These are phyloP conservation scores for Lecanosticta acicola DNA, from an alignment of 2,329 filamentous ascomycete genomes.

Conservation along the genomic window DNA sequence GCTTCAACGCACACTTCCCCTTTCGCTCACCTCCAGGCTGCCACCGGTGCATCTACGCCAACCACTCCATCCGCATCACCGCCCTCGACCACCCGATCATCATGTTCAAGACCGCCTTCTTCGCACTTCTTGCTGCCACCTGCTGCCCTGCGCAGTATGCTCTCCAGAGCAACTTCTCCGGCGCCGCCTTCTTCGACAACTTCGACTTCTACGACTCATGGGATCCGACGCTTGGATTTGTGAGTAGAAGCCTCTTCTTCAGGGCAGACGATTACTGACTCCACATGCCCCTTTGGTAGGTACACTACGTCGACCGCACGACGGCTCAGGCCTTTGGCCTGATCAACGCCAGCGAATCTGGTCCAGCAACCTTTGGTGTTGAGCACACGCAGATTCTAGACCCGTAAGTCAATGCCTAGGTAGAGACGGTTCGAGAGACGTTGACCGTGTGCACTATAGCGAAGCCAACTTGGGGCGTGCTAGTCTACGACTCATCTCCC, in stretches of 20 bases:
- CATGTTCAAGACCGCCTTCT: too few species aligned
- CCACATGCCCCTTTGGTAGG: too few species aligned
- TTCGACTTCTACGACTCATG: slow-evolving; percentile 32
- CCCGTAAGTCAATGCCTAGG: slow-evolving; percentile 18
- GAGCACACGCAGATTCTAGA: slow-evolving; percentile 26
- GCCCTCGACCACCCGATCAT: too few species aligned
- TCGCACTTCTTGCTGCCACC: slow-evolving; percentile 4
- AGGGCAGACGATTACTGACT: too few species aligned
- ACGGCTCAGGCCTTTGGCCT: slow-evolving; percentile 26
- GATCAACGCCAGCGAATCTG: slow-evolving; percentile 15
- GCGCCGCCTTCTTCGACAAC: slow-evolving; percentile 31
- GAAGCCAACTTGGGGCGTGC: slow-evolving; percentile 50
- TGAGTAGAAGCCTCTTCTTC: too few species aligned
- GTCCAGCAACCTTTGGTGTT: slow-evolving; percentile 21
- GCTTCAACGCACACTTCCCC: background rate
- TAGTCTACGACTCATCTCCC: slow-evolving; percentile 66
- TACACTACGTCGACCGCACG: slow-evolving; percentile 39
- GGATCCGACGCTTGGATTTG: slow-evolving; percentile 33
- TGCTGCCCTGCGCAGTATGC: slow-evolving; percentile 9
- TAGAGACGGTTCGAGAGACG: slow-evolving; percentile 4
- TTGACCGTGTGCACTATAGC: background rate
- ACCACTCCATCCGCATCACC: too few species aligned
- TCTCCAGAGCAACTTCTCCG: slow-evolving; percentile 16
- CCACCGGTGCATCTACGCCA: too few species aligned
- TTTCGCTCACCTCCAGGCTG: too few species aligned